Evolutionary conservation across 108 stramenopile genomes (phyloP), one percentile per base, ranked within the genome.

Genomic region (Pseudonitzschia delicatissima): DNA sequence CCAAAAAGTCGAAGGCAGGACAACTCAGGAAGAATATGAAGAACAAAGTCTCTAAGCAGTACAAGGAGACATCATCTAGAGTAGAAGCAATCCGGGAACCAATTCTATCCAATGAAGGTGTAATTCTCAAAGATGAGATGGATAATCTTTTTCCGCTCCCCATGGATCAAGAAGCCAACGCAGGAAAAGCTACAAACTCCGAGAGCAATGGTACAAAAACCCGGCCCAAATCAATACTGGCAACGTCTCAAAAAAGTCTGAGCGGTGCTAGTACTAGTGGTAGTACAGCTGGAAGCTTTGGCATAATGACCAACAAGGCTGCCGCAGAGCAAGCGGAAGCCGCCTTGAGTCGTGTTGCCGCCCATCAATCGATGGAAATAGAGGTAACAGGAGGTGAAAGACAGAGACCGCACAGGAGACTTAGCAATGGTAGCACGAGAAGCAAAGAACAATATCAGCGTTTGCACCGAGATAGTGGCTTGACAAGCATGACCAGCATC

Each of bases 251-350:
- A 34, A 17, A 55, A 33, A 55, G 53, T 11, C 48, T 31, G 11
- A 15, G 40, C 15, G 15, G 40, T 42, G n/a, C n/a, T n/a, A 15
- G 40, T 42, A 15, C 13, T 42, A 42, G 40, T 42, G 40, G 40
- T 42, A 42, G 40, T 15, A 15, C 13, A 11, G 11, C 40, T 42
- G 40, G 40, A 15, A 42, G 21, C 15, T 31, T 31, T 9, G 26
- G 26, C 4, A 55, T 55, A 55, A 55, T 55, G 31, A 55, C 29
- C 53, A 55, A 55, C 53, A 55, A 28, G 53, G 53, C 53, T 1
- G 53, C 53, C 11, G 3, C 12, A 17, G 53, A 55, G 53, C 53
- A 33, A 18, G 53, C 53, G 25, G 53, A 3, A 33, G 53, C 53
- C 13, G 53, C 31, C 32, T 33, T 55, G 53, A 55, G n/a, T 29